phyloP scores from a whole-genome alignment of 2,329 filamentous ascomycete species.

The Chaetomium strumarium region DNA sequence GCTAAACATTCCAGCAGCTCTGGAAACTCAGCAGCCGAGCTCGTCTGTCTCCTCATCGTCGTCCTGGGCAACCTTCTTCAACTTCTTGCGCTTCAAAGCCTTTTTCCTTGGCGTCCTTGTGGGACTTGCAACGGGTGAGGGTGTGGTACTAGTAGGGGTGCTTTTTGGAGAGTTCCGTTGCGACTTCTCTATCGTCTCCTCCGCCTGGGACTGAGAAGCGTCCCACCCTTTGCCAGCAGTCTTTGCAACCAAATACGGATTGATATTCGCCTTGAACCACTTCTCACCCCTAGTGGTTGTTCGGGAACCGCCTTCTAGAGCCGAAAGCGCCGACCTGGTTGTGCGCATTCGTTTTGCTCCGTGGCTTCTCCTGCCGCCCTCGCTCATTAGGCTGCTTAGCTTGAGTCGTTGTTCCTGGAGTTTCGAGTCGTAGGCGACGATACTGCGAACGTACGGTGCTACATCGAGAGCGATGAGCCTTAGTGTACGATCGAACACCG shows the following conservation, averaged over 20 bases:
- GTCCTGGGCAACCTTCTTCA: slow-evolving; percentile 17
- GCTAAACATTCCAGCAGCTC: background rate
- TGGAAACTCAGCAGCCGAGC: slow-evolving; percentile 9
- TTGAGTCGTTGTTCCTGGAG: slow-evolving; percentile 61
- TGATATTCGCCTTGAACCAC: slow-evolving; percentile 58
- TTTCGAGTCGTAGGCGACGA: slow-evolving; percentile 68
- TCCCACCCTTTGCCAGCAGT: slow-evolving; percentile 42
- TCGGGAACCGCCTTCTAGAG: slow-evolving; percentile 61
- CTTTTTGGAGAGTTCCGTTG: background rate
- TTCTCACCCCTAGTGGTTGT: slow-evolving; percentile 56
- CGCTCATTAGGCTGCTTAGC: slow-evolving; percentile 49
- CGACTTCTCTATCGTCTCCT: background rate
- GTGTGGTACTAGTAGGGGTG: background rate
- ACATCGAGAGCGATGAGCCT: slow-evolving; percentile 66
- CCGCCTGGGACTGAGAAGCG: slow-evolving; percentile 10
- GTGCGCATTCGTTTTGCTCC: slow-evolving; percentile 49
- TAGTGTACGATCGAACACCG: slow-evolving; percentile 70
- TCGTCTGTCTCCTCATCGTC: slow-evolving; percentile 20
- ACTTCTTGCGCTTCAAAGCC: slow-evolving; percentile 12
- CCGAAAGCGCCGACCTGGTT: slow-evolving; percentile 62
- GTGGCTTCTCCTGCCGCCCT: slow-evolving; percentile 35
- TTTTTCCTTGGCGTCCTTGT: slow-evolving; percentile 7
- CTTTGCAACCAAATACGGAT: slow-evolving; percentile 49
- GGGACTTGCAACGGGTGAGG: slow-evolving; percentile 8
- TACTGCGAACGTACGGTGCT: slow-evolving; percentile 83